Evolutionary conservation across 805 yeast species (phyloP), one percentile per base, ranked within the genome.

Genomic region (Spathaspora boniae): DNA sequence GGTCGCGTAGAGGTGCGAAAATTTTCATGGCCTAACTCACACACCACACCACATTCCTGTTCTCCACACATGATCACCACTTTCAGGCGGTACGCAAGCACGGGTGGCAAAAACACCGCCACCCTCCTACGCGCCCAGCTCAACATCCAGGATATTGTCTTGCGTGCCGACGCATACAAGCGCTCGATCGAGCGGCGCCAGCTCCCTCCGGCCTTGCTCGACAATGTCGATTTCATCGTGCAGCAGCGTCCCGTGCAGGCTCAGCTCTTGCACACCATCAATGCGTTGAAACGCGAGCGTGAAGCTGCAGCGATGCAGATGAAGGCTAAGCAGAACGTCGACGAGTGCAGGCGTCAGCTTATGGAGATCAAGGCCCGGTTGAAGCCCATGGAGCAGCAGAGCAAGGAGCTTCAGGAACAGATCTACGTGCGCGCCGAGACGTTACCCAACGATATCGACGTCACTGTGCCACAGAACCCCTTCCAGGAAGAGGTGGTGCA

Each of bases 381-480:
- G n/a, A 50, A 53, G 27, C 47, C 46, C 0, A 36, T 64, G 12
- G 70, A 64, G 32, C 29, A 37, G 4, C 40, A 49, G 32, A 44
- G 50, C 4, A 45, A 47, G 4, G 34, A 18, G 1, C 40, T 70
- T 3, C 69, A 76, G 12, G 52, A 59, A 5, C 47, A 53, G 3
- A 54, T 81, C 0, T 53, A 56, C 23, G 38, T 50, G 0, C 55
- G 58, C 9, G 74, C 76, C 1, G 78, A 74, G 7, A 52, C 64
- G 0, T 56, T 85, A n/a, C 95, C 95, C 0, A 85, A 84, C 48
- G 51, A 72, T 16, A 56, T 83, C 0, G 78, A 76, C 38, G 54
- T 65, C 0, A 46, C 69, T 0, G 86, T 78, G 0, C 60, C 62
- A 1, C 42, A 52, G n/a, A 50, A 63, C 28, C 55, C 61, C 1